phyloP scores from a whole-genome alignment of 2,329 filamentous ascomycete species.

The Nannizziopsis arthrosporioides region DNA sequence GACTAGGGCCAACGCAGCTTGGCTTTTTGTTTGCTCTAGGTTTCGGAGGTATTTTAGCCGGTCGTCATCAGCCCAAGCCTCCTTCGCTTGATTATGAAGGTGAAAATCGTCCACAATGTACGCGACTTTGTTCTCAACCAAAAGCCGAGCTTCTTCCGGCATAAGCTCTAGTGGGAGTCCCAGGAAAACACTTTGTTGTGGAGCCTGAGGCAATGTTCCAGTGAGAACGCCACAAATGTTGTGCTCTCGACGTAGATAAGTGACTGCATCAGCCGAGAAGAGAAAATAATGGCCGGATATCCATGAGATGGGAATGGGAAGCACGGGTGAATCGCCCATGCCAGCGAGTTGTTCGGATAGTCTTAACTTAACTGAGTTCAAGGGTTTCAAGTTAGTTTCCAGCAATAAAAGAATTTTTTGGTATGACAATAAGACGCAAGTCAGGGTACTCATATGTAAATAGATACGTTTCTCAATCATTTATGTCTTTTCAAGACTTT shows the following conservation, averaged over 20 bases:
- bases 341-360: background rate
- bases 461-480: constrained; percentile 32
- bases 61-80: constrained; percentile 46
- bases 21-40: constrained; percentile 44
- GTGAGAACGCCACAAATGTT: constrained; percentile 77
- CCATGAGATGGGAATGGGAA: constrained; percentile 66
- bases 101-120: constrained; percentile 69
- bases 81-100: constrained; percentile 56
- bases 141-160: constrained; percentile 72
- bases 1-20: constrained; percentile 37
- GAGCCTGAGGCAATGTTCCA: constrained; percentile 80
- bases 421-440: constrained; percentile 11
- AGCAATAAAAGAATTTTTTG: background rate
- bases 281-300: constrained; percentile 74
- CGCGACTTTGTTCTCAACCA: constrained; percentile 65
- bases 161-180: constrained; percentile 81
- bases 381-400: background rate
- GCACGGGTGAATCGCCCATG: constrained; percentile 30
- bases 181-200: constrained; percentile 88
- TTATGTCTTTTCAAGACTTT: constrained; percentile 35
- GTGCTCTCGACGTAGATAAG: constrained; percentile 64
- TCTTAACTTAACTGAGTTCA: background rate
- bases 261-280: constrained; percentile 73
- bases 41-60: constrained; percentile 50
- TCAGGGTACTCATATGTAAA: constrained; percentile 12